Evolutionary conservation across 768 basidiomycete species (phyloP), one percentile per base, ranked within the genome.

Genomic region (Phlebiopsis gigantea): DNA sequence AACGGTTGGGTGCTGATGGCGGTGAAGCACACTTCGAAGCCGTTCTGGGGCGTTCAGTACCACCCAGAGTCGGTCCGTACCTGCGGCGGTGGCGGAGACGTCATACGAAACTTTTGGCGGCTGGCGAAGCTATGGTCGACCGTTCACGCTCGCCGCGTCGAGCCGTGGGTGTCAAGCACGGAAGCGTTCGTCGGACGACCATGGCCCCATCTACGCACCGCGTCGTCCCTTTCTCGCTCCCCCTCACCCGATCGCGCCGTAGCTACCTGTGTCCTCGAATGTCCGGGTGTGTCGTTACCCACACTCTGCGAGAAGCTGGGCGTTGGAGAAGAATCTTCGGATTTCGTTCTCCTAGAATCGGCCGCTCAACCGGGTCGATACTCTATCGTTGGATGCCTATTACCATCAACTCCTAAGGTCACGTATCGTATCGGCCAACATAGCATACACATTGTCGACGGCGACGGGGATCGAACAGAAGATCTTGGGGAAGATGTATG

Each of bases 41-140:
- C 91, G 4, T 89, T 90, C 64, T 93, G 88, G 86, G 90, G 87
- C 3, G 91, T 93, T 22, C 91, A 93, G 65, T 93, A 93, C 67
- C 91, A 93, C 66, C 91, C 91, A 5, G 91, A 93, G 66, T 93
- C 90, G 4, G 81, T 88, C 3, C 78, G 87, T 62, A 93, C 90
- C 1, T 72, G 75, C 43, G 80, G 78, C 2, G 87, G 86, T 5
- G 90, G 90, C 1, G 63, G 78, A n/a, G 78, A 84, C 55, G 81
- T 90, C 15, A 60, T 92, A 55, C 69, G 68, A 21, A 93, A 90
- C 68, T 92, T 92, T 66, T 92, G 88, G 88, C 68, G 69, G 22
- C 73, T 90, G 19, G 84, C 88, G 19, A 74, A 77, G 50, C 68
- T 69, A 7, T 92, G 89, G 88, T 72, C 76, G 2, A 65, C 62